Evolutionary conservation across 1,139 yeast genomes (phyloP).

Genomic region (Geotrichum candidum): DNA sequence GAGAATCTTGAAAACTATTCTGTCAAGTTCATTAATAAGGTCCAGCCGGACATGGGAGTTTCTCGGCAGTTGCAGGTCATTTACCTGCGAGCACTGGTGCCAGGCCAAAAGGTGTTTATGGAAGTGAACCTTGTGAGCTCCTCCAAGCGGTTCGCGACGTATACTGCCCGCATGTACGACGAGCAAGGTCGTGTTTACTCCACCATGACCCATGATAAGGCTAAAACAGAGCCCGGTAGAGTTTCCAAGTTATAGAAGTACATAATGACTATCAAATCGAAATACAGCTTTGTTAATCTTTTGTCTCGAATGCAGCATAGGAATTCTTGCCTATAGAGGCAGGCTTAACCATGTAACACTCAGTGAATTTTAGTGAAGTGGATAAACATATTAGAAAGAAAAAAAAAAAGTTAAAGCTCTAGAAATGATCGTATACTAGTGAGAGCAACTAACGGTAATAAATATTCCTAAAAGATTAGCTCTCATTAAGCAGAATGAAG

Average conservation of each 20-base stretch:
- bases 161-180: slow-evolving; percentile 9
- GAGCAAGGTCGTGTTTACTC: slow-evolving; percentile 7
- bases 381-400: too few relatives aligned
- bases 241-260: background rate
- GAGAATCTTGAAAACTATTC: slow-evolving; percentile 11
- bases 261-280: background rate
- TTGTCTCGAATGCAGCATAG: too few relatives aligned
- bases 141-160: background rate
- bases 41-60: slow-evolving; percentile 8
- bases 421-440: too few relatives aligned
- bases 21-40: slow-evolving; percentile 15
- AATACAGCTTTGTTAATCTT: too few relatives aligned
- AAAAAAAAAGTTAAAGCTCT: too few relatives aligned
- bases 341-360: too few relatives aligned
- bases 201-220: slow-evolving; percentile 13
- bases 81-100: slow-evolving; percentile 6
- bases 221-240: background rate
- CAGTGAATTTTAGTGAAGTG: too few relatives aligned
- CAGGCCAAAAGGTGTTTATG: slow-evolving; percentile 5
- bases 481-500: too few relatives aligned
- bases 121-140: slow-evolving; percentile 2
- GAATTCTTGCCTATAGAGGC: too few relatives aligned
- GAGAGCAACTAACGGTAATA: too few relatives aligned
- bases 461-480: too few relatives aligned
- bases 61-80: slow-evolving; percentile 10